Evolutionary conservation across 306 rosid genomes (phyloP).

Genomic region (Dryas octopetala): DNA sequence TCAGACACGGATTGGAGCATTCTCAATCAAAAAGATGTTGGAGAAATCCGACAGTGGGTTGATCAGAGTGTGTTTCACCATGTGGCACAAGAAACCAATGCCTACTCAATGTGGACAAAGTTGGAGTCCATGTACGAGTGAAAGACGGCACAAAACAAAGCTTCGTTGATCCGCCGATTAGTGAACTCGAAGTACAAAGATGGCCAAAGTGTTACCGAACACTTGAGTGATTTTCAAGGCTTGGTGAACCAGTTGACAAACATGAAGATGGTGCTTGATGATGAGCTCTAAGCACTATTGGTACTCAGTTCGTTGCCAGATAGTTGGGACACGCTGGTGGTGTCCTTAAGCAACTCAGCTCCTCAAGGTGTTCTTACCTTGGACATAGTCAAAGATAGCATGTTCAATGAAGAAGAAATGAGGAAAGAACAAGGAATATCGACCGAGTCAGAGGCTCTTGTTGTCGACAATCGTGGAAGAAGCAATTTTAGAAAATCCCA

Average conservation of each 20-base stretch:
- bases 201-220: not conserved
- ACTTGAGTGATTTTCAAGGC: constrained; percentile 12
- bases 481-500: not conserved
- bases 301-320: not conserved
- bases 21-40: no score
- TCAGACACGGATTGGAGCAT: no score
- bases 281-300: constrained; percentile 7
- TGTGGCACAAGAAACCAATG: not conserved
- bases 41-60: no score
- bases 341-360: not conserved
- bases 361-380: not conserved
- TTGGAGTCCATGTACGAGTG: not conserved
- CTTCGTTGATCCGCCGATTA: not conserved
- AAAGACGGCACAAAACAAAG: constrained; percentile 1
- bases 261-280: not conserved
- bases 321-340: not conserved
- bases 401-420: not conserved
- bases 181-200: constrained; percentile 6
- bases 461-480: not conserved
- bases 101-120: not conserved
- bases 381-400: not conserved
- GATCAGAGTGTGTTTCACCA: no score
- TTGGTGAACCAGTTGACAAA: not conserved
- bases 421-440: not conserved
- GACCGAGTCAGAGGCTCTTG: not conserved